Percentiles rank a stretch among this genome's conserved stretches.
Conservation (phyloP, 2,329 filamentous ascomycete genomes). For the Colletotrichum sp. region DNA sequence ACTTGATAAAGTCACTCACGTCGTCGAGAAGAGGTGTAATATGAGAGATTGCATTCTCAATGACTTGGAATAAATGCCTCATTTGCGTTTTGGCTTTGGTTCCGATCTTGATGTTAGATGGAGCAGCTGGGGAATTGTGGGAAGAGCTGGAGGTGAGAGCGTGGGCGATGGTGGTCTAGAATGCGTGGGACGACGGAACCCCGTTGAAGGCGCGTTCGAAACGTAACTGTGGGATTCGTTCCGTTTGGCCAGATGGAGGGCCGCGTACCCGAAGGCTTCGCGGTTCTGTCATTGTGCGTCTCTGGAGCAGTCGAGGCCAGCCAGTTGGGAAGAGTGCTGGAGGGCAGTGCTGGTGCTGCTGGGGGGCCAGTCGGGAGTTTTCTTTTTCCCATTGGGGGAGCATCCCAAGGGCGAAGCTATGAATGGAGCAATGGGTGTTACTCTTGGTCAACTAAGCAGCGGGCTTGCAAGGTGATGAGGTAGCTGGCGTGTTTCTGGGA, state of each 20-base stretch:
- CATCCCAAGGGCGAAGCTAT: background rate
- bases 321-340: background rate
- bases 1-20: background rate
- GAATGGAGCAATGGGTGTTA: background rate
- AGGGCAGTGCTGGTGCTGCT: background rate
- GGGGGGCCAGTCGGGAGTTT: slow-evolving; percentile 1
- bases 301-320: background rate
- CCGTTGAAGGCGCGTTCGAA: background rate
- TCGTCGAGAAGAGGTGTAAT: background rate
- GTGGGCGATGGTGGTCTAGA: slow-evolving; percentile 9
- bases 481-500: slow-evolving; percentile 12
- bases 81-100: background rate
- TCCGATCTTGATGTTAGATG: background rate
- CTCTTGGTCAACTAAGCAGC: background rate
- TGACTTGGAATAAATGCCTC: background rate
- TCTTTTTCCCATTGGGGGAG: background rate
- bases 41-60: background rate
- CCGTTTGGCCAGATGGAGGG: background rate
- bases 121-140: background rate
- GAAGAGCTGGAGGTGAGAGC: background rate
- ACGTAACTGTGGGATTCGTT: background rate
- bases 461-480: slow-evolving; percentile 3
- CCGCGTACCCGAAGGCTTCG: background rate
- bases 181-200: background rate
- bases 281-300: background rate